phyloP scores from a whole-genome alignment of 768 basidiomycete genomes.

The Mycena leptocephala region DNA sequence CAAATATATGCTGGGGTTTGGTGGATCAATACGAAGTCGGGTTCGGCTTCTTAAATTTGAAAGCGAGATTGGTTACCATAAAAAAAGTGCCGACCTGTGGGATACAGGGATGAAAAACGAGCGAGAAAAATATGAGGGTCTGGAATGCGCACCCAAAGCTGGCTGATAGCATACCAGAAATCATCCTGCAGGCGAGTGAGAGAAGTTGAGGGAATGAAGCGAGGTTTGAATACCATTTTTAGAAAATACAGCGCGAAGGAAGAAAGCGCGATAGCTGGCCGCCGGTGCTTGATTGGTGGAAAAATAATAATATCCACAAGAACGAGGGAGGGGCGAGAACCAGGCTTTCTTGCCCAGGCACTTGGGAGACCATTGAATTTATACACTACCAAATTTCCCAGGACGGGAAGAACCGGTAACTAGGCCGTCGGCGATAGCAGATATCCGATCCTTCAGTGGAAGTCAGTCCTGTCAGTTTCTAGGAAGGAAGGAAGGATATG shows the following conservation, averaged over 20 bases:
- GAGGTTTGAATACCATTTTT: not conserved
- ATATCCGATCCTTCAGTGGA: too few relatives aligned
- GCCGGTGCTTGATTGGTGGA: not conserved
- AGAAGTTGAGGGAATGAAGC: too few relatives aligned
- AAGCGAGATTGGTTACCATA: not conserved
- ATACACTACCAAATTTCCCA: not conserved
- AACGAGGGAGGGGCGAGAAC: not conserved
- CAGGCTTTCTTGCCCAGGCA: constrained; percentile 4
- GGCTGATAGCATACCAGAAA: constrained; percentile 3
- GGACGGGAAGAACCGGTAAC: not conserved
- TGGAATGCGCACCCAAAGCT: constrained; percentile 1
- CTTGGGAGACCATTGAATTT: not conserved
- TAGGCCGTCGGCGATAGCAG: not conserved
- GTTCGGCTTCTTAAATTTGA: not conserved
- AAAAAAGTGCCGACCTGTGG: constrained; percentile 12
- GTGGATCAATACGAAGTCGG: not conserved
- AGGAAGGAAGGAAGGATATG: too few relatives aligned
- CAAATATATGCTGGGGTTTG: constrained; percentile 42
- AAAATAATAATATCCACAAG: not conserved
- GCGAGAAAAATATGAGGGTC: not conserved
- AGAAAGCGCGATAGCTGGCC: not conserved
- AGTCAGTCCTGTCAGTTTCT: not conserved
- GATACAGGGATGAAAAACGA: too few relatives aligned
- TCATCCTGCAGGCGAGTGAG: too few relatives aligned
- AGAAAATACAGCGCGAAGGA: not conserved